Conservation (phyloP, 176 grass and related monocot genomes). For the Metroxylon sagu region DNA sequence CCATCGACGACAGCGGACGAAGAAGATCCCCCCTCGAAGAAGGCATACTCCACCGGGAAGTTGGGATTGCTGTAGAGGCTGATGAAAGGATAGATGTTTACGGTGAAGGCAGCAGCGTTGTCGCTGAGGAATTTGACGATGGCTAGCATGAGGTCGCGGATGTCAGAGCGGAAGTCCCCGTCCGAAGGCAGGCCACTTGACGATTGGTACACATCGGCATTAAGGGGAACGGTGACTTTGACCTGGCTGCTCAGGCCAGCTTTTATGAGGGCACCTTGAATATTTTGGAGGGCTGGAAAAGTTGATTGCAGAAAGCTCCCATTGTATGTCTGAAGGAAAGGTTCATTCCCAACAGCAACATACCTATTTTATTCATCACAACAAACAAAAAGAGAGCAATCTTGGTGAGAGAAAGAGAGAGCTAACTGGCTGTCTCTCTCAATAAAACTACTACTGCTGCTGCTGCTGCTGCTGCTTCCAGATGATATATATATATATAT, state of each 20-base stretch:
- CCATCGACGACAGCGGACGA: slow-evolving; percentile 53
- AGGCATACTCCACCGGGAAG: slow-evolving; percentile 91
- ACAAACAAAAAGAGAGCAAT: slow-evolving; percentile 11
- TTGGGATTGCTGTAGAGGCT: slow-evolving; percentile 75
- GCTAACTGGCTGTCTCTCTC: not conserved
- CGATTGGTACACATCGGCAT: slow-evolving; percentile 81
- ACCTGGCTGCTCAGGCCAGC: slow-evolving; percentile 65
- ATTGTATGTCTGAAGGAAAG: slow-evolving; percentile 96
- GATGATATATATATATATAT: too few species aligned
- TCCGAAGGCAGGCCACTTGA: slow-evolving; percentile 57
- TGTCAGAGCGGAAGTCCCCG: slow-evolving; percentile 82
- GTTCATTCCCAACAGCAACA: slow-evolving; percentile 93
- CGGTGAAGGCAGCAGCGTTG: slow-evolving; percentile 65
- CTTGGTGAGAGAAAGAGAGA: not conserved
- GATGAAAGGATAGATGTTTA: slow-evolving; percentile 99
- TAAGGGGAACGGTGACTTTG: slow-evolving; percentile 72
- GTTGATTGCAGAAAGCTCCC: slow-evolving; percentile 93
- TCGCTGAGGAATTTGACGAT: slow-evolving; percentile 90
- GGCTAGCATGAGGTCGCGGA: slow-evolving; percentile 73
- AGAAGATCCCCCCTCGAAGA: slow-evolving; percentile 75
- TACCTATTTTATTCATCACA: slow-evolving; percentile 29
- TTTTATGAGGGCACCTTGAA: slow-evolving; percentile 76
- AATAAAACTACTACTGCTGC: too few species aligned
- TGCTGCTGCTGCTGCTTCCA: too few species aligned
- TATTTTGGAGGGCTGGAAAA: slow-evolving; percentile 75